Evolutionary conservation across 768 basidiomycete species (phyloP), one percentile per base, ranked within the genome.

Genomic region (Trametes maxima): DNA sequence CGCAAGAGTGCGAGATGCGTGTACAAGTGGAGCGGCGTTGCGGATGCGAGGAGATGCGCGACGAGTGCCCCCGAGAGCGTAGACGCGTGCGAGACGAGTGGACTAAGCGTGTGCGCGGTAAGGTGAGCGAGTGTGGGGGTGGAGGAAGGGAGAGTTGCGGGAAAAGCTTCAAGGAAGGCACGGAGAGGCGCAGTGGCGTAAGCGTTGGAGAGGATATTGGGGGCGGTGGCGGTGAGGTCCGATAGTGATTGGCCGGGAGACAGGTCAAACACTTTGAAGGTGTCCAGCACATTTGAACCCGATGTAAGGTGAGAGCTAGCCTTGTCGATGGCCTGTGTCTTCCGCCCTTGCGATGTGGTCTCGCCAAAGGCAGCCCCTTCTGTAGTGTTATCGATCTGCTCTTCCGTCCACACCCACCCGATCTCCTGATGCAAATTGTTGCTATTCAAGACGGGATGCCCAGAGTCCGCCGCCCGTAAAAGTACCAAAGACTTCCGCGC

Each of bases 401-500:
- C 73, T 28, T 74, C 69, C 1, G 79, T 82, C 90, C 90, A 92
- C 58, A 89, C 74, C 90, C 90, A 92, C 25, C 72, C 68, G 14
- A 87, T 75, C 19, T 58, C 64, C 12, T 55, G 58, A 22, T 66
- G 66, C 10, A 62, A 43, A 10, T 42, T 19, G 6, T 50, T 33
- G 37, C 65, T 66, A 37, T 60, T 73, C n/a, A 90, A 73, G 12
- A 90, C 70, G 0, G 79, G 79, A 67, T 92, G 89, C 48, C 85
- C 80, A 0, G 89, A 86, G 59, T 84, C 77, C 3, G 91, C 90
- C 11, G 79, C 80, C 49, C 78, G 79, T 0, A 94, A 78, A 3
- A 94, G 73, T 28, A 81, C 77, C 11, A 94, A 73, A 0, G 92
- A 93, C 66, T 83, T 87, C 62, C 83, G 84, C 0, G 90, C 90